These are phyloP conservation scores for Limonium bicolor DNA, from an alignment of 148 eudicot species.

Conservation along the genomic window DNA sequence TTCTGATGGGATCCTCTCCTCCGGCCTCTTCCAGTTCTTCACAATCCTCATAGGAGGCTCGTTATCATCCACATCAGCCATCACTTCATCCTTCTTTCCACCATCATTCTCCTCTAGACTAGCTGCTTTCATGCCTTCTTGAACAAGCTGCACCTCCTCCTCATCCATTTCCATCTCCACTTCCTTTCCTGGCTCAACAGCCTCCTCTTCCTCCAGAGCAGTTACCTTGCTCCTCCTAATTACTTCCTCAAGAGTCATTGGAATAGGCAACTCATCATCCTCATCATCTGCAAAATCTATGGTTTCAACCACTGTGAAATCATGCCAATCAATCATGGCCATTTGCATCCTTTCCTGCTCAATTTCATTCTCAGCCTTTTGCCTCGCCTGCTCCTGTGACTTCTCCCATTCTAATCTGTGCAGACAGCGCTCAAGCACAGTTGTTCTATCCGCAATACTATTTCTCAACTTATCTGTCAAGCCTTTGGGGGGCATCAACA, in stretches of 20 bases:
- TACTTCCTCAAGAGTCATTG: slow-evolving; percentile 82
- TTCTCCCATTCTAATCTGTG: slow-evolving; percentile 72
- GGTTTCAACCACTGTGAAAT: slow-evolving; percentile 60
- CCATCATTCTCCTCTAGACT: slow-evolving; percentile 51
- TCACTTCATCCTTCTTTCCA: slow-evolving; percentile 20
- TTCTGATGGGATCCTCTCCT: slow-evolving; percentile 57
- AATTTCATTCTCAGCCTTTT: slow-evolving; percentile 71
- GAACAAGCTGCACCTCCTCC: slow-evolving; percentile 71
- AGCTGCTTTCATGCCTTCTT: slow-evolving; percentile 75
- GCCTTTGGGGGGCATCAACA: slow-evolving; percentile 71
- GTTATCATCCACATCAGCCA: slow-evolving; percentile 30
- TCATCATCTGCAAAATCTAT: slow-evolving; percentile 75
- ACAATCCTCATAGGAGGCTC: slow-evolving; percentile 77
- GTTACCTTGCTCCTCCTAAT: slow-evolving; percentile 71
- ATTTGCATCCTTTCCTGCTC: slow-evolving; percentile 68
- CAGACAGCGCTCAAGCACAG: slow-evolving; percentile 60
- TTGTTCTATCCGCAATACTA: slow-evolving; percentile 47
- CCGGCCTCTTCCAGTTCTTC: slow-evolving; percentile 76
- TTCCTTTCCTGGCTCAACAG: slow-evolving; percentile 60
- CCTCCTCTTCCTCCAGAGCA: slow-evolving; percentile 40
- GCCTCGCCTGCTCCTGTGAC: slow-evolving; percentile 76
- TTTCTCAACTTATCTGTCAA: slow-evolving; percentile 52
- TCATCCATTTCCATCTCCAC: slow-evolving; percentile 90
- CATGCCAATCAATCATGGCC: slow-evolving; percentile 92
- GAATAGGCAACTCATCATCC: slow-evolving; percentile 67